A percentile compares a stretch with the other conserved stretches of the same genome.
These are phyloP conservation scores for Phlebiopsis gigantea DNA, from an alignment of 768 basidiomycete genomes.

Conservation along the genomic window DNA sequence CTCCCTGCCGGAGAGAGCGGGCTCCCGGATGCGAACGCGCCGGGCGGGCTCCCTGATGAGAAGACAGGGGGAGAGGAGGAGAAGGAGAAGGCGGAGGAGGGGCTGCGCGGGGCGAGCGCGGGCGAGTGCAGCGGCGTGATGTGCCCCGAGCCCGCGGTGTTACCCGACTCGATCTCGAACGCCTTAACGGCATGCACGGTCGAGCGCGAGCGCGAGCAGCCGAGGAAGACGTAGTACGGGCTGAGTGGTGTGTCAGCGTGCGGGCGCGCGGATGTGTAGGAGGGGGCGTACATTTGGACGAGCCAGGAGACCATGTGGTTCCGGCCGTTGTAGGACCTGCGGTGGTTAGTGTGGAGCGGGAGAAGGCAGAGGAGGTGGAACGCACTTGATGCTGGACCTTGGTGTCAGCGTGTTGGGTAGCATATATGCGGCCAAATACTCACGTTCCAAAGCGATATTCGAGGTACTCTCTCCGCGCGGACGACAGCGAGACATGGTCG, in stretches of 20 bases:
- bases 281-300: constrained; percentile 48
- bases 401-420: too few species aligned
- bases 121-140: constrained; percentile 12
- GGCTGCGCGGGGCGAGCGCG: constrained; percentile 23
- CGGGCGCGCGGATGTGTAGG: background rate
- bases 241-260: constrained; percentile 22
- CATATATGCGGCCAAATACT: background rate
- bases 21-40: too few species aligned
- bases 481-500: constrained; percentile 41
- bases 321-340: constrained; percentile 68
- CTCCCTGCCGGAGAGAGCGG: too few species aligned
- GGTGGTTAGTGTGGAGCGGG: constrained; percentile 16
- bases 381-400: constrained; percentile 12
- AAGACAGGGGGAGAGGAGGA: too few species aligned
- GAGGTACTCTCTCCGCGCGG: constrained; percentile 62
- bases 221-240: constrained; percentile 74
- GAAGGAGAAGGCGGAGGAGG: background rate
- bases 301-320: constrained; percentile 68
- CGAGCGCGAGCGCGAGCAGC: constrained; percentile 58
- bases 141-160: constrained; percentile 47
- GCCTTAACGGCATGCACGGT: constrained; percentile 50
- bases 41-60: too few species aligned
- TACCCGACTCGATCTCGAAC: constrained; percentile 61
- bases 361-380: background rate
- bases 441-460: constrained; percentile 73